Evolutionary conservation across 2,329 filamentous ascomycete species (phyloP), one percentile per base, ranked within the genome.

Genomic region (Botrytis fabae): DNA sequence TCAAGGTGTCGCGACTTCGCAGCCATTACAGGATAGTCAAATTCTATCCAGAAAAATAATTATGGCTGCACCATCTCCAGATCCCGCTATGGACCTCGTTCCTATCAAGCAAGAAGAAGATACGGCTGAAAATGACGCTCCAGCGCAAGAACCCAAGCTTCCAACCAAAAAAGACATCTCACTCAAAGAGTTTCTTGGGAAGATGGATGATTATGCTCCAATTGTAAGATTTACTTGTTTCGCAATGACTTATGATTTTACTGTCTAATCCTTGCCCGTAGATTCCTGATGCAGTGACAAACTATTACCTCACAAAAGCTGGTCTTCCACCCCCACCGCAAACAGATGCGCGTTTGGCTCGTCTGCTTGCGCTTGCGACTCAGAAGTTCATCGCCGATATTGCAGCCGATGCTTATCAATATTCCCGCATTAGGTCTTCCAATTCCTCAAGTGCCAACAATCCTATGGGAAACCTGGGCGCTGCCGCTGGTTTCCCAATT

Each of bases 331-430:
- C 95, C 1, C 94, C 95, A 59, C 95, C 94, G 0, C 92, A 96
- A 79, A 97, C 94, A 70, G 94, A 97, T 79, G 92, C 92, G 32
- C 93, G 95, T 73, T 92, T 99, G 42, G 94, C 95, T 35, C 94
- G 95, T 65, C 92, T 99, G 4, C 92, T 99, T 61, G 95, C 96
- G 3, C 92, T 99, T 14, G 96, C 96, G n/a, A 97, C 96, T 0
- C 96, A 99, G 81, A 99, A 99, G 82, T 99, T 99, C 86, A 93
- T 99, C 79, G 95, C 96, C 74, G 96, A 99, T 82, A 94, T 99
- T 77, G 96, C 96, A 2, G 95, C 96, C 73, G 96, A 99, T 82
- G 94, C 96, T 4, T 99, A 99, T 83, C 96, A 99, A 83, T 98
- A 98, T 86, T 94, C 92, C 75, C 93, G 95, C 70, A 98, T 99